Evolutionary conservation across 495 filamentous ascomycete species (phyloP).

Genomic region (Collariella sp.): DNA sequence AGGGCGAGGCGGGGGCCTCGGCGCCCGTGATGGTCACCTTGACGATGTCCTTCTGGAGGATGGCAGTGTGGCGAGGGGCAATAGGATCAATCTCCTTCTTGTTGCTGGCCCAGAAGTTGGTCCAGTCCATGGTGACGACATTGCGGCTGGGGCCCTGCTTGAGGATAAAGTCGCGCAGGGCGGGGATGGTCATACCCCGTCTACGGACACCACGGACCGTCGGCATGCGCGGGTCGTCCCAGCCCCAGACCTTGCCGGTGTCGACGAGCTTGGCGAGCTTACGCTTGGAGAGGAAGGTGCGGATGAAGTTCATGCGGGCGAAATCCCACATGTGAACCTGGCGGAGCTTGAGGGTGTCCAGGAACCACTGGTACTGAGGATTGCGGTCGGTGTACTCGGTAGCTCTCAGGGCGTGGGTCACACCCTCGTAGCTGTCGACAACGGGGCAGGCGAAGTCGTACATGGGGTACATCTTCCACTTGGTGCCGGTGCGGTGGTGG

Average conservation of each 20-base stretch:
- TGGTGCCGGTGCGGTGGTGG: conserved; percentile 80
- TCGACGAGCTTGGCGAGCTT: conserved; percentile 94
- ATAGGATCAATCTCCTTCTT: conserved; percentile 93
- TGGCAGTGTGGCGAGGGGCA: conserved; percentile 74
- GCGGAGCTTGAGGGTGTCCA: conserved; percentile 75
- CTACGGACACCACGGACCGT: conserved; percentile 82
- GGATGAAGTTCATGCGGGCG: conserved; percentile 90
- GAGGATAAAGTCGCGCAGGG: conserved; percentile 83
- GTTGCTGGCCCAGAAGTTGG: conserved; percentile 85
- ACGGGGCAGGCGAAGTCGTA: conserved; percentile 94
- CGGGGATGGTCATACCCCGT: conserved; percentile 84
- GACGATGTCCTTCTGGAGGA: conserved; percentile 58
- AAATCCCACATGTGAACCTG: conserved; percentile 96
- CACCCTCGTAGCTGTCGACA: conserved; percentile 81
- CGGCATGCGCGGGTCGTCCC: conserved; percentile 93
- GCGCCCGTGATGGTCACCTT: conserved; percentile 57
- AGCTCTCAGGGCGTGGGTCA: conserved; percentile 90
- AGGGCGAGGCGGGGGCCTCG: conserved; percentile 52
- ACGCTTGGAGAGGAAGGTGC: conserved; percentile 59
- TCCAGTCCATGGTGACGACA: conserved; percentile 87
- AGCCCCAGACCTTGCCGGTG: conserved; percentile 75
- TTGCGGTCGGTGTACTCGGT: conserved; percentile 98
- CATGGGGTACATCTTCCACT: conserved; percentile 93
- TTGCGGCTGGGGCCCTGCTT: conserved; percentile 87
- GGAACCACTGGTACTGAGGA: conserved; percentile 94